phyloP scores from a whole-genome alignment of 768 basidiomycete species.

The Hericium rajendrae region DNA sequence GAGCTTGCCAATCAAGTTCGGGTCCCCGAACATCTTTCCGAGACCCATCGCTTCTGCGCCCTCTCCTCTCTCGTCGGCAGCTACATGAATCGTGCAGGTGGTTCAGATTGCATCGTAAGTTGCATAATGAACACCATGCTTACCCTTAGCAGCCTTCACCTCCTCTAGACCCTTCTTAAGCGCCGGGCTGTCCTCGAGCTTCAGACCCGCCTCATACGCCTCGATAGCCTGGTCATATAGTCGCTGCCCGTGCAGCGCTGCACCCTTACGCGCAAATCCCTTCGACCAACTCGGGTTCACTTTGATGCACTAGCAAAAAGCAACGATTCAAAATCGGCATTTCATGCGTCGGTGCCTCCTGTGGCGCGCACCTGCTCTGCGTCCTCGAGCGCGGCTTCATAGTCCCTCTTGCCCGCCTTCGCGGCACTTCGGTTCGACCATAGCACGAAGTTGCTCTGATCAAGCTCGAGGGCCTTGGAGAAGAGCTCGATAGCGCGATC shows the following conservation, averaged over 20 bases:
- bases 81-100: constrained; percentile 9
- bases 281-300: constrained; percentile 80
- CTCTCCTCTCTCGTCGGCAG: constrained; percentile 28
- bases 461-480: constrained; percentile 72
- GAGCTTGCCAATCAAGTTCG: constrained; percentile 73
- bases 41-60: constrained; percentile 51
- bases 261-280: constrained; percentile 86
- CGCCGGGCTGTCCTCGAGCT: constrained; percentile 73
- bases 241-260: constrained; percentile 78
- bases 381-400: constrained; percentile 68
- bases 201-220: constrained; percentile 74
- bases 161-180: constrained; percentile 84
- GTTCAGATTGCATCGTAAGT: no score
- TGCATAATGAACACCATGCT: constrained; percentile 7
- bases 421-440: constrained; percentile 92
- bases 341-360: background rate
- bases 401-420: constrained; percentile 77
- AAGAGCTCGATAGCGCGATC: constrained; percentile 80
- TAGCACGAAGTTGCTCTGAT: constrained; percentile 78
- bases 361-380: constrained; percentile 74
- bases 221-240: constrained; percentile 77
- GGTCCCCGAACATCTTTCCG: constrained; percentile 74
- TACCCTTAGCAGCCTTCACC: constrained; percentile 78
- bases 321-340: background rate
- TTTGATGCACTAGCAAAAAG: constrained; percentile 53